Evolutionary conservation across 2,329 filamentous ascomycete genomes (phyloP).

Genomic region (Ilyonectria destructans): DNA sequence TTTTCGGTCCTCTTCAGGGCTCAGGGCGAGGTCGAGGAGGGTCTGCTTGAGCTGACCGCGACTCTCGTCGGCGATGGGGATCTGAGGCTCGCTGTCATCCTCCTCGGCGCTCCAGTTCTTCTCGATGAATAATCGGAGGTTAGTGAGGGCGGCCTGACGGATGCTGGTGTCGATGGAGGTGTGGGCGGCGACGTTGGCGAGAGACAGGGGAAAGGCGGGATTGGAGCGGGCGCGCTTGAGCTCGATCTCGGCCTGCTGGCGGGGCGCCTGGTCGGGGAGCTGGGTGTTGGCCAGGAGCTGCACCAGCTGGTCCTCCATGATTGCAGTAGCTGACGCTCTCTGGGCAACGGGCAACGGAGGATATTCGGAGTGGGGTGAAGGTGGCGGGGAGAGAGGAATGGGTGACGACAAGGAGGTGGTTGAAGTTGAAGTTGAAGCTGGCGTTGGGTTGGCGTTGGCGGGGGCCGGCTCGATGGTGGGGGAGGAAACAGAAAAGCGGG

Average conservation of each 20-base stretch:
- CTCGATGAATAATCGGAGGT: conserved; percentile 87
- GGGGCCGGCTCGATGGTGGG: conserved; percentile 38
- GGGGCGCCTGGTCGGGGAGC: conserved; percentile 80
- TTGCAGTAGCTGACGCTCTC: conserved; percentile 41
- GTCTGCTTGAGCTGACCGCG: conserved; percentile 82
- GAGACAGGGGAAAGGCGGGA: conserved; percentile 82
- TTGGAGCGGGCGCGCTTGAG: conserved; percentile 80
- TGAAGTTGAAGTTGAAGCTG: conserved; percentile 31
- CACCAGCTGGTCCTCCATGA: conserved; percentile 94
- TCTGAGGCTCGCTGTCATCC: conserved; percentile 74
- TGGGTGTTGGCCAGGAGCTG: conserved; percentile 91
- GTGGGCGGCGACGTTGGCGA: conserved; percentile 87
- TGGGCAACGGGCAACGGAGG: conserved; percentile 1
- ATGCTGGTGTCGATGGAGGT: conserved; percentile 80
- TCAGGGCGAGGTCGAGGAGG: conserved; percentile 84
- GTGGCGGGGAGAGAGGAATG: conserved; percentile 3
- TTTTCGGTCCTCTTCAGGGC: conserved; percentile 83
- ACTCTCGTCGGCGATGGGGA: conserved; percentile 80
- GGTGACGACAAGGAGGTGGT: conserved; percentile 21
- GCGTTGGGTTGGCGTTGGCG: conserved; percentile 39
- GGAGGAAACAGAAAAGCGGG: conserved; percentile 43
- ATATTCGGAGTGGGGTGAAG: not conserved
- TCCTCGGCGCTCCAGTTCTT: conserved; percentile 86
- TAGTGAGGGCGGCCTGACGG: conserved; percentile 86
- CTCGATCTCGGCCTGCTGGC: conserved; percentile 90